phyloP scores from a whole-genome alignment of 208 protist genomes.

The Crithidia sp. region DNA sequence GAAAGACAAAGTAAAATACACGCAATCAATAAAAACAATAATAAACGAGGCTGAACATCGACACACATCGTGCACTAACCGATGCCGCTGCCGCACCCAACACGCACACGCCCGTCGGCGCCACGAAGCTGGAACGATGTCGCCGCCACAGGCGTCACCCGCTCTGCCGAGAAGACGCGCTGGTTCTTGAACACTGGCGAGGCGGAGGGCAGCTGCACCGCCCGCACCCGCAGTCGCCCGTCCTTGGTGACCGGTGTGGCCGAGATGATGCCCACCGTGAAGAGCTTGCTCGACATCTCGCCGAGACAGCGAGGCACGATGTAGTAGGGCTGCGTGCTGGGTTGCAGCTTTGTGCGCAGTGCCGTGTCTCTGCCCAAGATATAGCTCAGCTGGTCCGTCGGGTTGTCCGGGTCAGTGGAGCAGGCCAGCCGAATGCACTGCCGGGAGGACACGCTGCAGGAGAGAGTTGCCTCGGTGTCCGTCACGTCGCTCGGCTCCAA shows the following conservation, averaged over 20 bases:
- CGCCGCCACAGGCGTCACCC: not conserved
- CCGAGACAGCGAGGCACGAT: constrained; percentile 50
- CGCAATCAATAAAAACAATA: not conserved
- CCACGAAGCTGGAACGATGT: constrained; percentile 17
- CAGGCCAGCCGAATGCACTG: constrained; percentile 30
- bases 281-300: constrained; percentile 34
- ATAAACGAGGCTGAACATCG: not conserved
- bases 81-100: constrained; percentile 14
- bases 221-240: constrained; percentile 34
- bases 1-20: not conserved
- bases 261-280: constrained; percentile 46
- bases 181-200: constrained; percentile 44
- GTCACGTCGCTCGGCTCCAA: constrained; percentile 1
- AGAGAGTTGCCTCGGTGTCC: constrained; percentile 48
- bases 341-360: constrained; percentile 46
- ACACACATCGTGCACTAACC: not conserved
- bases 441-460: constrained; percentile 49
- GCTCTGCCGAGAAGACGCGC: constrained; percentile 8
- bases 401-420: constrained; percentile 43
- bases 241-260: constrained; percentile 31
- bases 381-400: constrained; percentile 46
- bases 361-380: constrained; percentile 51
- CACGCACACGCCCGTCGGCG: constrained; percentile 16
- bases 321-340: constrained; percentile 49
- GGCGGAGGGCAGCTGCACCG: constrained; percentile 27